Conservation (phyloP, 257 asterid species). For the Ballota nigra region DNA sequence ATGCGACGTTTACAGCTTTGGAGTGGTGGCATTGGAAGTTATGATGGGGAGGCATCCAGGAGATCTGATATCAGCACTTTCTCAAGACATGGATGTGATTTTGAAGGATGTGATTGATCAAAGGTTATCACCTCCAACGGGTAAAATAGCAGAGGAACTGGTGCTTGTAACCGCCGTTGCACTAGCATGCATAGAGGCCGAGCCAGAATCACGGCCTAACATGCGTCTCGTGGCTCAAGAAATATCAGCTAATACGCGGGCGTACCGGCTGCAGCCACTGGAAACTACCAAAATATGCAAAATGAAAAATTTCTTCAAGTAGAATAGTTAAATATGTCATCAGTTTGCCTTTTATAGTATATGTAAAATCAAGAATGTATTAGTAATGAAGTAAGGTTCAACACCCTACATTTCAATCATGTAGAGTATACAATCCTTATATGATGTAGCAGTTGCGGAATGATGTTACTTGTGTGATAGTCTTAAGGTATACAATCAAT, state of each 20-base stretch:
- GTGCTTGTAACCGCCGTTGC: slow-evolving; percentile 57
- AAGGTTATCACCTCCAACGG: slow-evolving; percentile 53
- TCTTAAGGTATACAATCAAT: too few species aligned
- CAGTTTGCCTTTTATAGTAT: too few species aligned
- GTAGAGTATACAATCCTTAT: too few species aligned
- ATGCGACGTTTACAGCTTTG: slow-evolving; percentile 90
- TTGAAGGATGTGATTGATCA: too few species aligned
- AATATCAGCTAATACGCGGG: slow-evolving; percentile 49
- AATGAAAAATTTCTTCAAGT: slow-evolving; percentile 33
- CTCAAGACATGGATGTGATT: too few species aligned
- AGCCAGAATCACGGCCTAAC: slow-evolving; percentile 69
- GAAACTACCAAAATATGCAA: slow-evolving; percentile 44
- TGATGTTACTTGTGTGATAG: too few species aligned
- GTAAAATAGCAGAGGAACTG: slow-evolving; percentile 60
- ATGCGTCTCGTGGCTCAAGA: slow-evolving; percentile 78
- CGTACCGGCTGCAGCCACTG: slow-evolving; percentile 47
- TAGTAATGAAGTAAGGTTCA: too few species aligned
- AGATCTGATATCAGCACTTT: slow-evolving; percentile 44
- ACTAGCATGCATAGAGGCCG: slow-evolving; percentile 51
- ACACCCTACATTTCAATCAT: too few species aligned
- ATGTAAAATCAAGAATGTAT: too few species aligned
- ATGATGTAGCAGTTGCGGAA: too few species aligned
- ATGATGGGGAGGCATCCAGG: slow-evolving; percentile 40
- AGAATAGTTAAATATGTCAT: too few species aligned
- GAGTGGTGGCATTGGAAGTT: slow-evolving; percentile 77